Percentiles rank a stretch among this genome's conserved stretches.
These are phyloP conservation scores for Cystofilobasidium ferigula DNA, from an alignment of 768 basidiomycete species.

Conservation along the genomic window DNA sequence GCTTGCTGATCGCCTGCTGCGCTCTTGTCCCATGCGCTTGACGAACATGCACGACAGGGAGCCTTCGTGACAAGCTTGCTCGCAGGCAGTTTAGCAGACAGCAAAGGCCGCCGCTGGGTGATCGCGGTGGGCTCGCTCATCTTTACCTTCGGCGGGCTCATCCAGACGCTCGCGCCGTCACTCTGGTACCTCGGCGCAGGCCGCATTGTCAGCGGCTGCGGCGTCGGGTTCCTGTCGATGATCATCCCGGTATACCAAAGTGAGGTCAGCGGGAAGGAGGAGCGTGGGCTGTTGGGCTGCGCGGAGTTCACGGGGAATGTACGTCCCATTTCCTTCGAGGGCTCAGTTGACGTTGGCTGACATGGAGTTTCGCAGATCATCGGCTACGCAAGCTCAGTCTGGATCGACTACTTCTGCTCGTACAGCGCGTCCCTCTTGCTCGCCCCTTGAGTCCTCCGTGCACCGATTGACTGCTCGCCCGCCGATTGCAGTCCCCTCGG, in stretches of 20 bases:
- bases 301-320: slow-evolving; percentile 87
- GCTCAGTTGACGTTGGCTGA: background rate
- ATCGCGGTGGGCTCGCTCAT: slow-evolving; percentile 70
- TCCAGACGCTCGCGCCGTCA: slow-evolving; percentile 69
- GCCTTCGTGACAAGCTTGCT: slow-evolving; percentile 69
- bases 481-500: slow-evolving; percentile 49
- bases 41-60: background rate
- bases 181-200: slow-evolving; percentile 74
- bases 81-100: slow-evolving; percentile 78
- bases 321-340: background rate
- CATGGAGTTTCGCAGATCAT: slow-evolving; percentile 42
- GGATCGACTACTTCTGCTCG: slow-evolving; percentile 89
- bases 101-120: slow-evolving; percentile 71
- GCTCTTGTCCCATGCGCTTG: background rate
- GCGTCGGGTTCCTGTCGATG: slow-evolving; percentile 82
- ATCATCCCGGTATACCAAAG: slow-evolving; percentile 92
- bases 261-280: slow-evolving; percentile 85
- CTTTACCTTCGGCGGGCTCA: slow-evolving; percentile 59
- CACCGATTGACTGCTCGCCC: background rate
- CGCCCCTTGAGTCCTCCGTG: background rate
- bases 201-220: slow-evolving; percentile 70
- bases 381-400: slow-evolving; percentile 82
- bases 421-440: slow-evolving; percentile 40
- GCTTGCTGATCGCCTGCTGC: too few relatives aligned
- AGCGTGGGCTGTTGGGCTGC: slow-evolving; percentile 81